A percentile compares a stretch with the other conserved stretches of the same genome.
phyloP scores from a whole-genome alignment of 306 rosid species.

The Ceratonia siliqua region DNA sequence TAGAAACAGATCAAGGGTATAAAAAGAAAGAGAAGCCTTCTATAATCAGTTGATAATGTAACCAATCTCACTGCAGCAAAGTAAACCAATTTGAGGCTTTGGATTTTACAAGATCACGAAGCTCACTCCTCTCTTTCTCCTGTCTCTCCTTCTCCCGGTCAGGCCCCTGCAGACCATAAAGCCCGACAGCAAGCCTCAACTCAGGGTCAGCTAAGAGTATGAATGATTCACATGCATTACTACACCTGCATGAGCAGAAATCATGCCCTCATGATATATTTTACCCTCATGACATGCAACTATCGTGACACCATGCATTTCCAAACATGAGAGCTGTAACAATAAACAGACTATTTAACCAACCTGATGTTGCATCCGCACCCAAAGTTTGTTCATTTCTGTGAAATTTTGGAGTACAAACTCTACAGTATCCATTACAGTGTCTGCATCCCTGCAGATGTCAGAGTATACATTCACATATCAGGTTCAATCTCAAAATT shows the following conservation, averaged over 20 bases:
- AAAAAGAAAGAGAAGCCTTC: slow-evolving; percentile 56
- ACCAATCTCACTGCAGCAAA: slow-evolving; percentile 58
- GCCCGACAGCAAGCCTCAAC: slow-evolving; percentile 99
- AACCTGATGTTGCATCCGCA: slow-evolving; percentile 91
- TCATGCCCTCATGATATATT: slow-evolving; percentile 75
- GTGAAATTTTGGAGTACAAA: slow-evolving; percentile 87
- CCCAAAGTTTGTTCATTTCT: slow-evolving; percentile 96
- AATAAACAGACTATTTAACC: slow-evolving; percentile 39
- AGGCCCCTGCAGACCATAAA: slow-evolving; percentile 99
- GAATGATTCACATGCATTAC: slow-evolving; percentile 88
- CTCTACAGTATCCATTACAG: slow-evolving; percentile 79
- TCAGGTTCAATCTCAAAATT: slow-evolving; percentile 31
- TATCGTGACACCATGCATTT: slow-evolving; percentile 64
- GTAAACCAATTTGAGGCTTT: slow-evolving; percentile 65
- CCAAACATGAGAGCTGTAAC: slow-evolving; percentile 39
- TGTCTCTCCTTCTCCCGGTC: slow-evolving; percentile 95
- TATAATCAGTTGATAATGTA: slow-evolving; percentile 57
- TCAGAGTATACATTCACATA: slow-evolving; percentile 29
- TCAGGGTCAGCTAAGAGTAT: slow-evolving; percentile 99
- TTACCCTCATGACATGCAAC: slow-evolving; percentile 75
- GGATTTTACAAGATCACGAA: slow-evolving; percentile 93
- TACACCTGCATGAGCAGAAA: slow-evolving; percentile 96
- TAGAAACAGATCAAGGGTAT: slow-evolving; percentile 49
- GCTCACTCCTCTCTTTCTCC: slow-evolving; percentile 97
- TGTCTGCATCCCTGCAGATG: slow-evolving; percentile 74